These are phyloP conservation scores for Apiospora hydei DNA, from an alignment of 2,329 filamentous ascomycete genomes.

Conservation along the genomic window DNA sequence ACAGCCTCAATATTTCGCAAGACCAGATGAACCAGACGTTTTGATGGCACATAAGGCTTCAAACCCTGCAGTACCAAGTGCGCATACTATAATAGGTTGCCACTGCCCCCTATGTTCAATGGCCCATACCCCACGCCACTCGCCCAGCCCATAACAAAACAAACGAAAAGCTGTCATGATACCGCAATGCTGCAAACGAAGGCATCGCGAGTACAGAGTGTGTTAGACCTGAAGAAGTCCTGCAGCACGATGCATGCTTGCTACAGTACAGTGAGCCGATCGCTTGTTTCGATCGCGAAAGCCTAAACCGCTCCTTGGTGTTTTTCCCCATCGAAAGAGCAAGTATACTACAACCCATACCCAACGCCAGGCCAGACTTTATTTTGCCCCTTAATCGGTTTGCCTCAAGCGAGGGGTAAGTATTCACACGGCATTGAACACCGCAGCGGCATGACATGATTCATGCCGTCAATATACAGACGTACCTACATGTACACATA, in stretches of 20 bases:
- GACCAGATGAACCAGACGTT: slow-evolving; percentile 13
- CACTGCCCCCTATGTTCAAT: not conserved
- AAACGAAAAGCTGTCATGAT: not conserved
- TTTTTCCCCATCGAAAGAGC: not conserved
- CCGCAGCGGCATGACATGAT: not conserved
- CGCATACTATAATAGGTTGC: not conserved
- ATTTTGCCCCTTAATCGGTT: too few relatives aligned
- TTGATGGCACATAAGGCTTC: not conserved
- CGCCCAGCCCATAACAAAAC: not conserved
- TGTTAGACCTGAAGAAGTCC: not conserved
- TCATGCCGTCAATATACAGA: not conserved
- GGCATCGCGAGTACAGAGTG: not conserved
- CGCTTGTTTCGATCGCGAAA: not conserved
- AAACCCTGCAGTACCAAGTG: not conserved
- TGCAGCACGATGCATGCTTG: not conserved
- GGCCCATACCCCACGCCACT: not conserved
- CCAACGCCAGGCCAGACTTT: not conserved
- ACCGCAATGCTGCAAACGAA: not conserved
- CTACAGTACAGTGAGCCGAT: not conserved
- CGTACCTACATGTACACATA: not conserved
- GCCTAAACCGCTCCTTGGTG: not conserved
- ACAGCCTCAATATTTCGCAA: not conserved
- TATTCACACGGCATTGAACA: not conserved
- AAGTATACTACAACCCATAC: not conserved
- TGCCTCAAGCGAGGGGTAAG: not conserved